These are phyloP conservation scores for Fusarium bulbicola DNA, from an alignment of 2,329 filamentous ascomycete genomes.

Conservation along the genomic window DNA sequence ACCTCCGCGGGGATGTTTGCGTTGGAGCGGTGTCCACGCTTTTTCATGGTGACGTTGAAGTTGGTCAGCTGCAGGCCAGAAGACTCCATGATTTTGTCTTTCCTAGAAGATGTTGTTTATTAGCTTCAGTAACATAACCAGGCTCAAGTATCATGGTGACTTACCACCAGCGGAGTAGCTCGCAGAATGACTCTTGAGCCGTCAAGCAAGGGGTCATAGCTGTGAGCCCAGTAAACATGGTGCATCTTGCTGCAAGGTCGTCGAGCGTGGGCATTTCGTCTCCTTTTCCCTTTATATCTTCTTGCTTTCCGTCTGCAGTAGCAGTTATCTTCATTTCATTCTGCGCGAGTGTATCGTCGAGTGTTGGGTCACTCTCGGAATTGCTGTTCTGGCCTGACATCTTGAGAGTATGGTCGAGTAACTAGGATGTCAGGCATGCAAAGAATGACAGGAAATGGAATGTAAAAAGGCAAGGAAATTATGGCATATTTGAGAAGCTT, in stretches of 20 bases:
- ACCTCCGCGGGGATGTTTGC: slow-evolving; percentile 33
- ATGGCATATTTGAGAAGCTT: not conserved
- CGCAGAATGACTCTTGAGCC: slow-evolving; percentile 44
- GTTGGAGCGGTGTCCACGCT: not conserved
- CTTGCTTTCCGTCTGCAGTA: not conserved
- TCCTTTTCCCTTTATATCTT: not conserved
- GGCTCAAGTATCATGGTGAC: not conserved
- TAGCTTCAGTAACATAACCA: not conserved
- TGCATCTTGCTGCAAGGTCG: not conserved
- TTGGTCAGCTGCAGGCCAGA: slow-evolving; percentile 33
- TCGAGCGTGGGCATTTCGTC: not conserved
- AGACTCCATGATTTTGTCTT: slow-evolving; percentile 42
- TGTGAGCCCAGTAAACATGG: not conserved
- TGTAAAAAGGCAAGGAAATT: not conserved
- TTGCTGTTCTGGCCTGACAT: not conserved
- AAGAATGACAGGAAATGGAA: not conserved
- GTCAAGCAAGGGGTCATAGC: slow-evolving; percentile 20
- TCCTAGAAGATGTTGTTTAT: slow-evolving; percentile 21
- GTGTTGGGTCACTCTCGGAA: not conserved
- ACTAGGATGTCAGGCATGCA: not conserved
- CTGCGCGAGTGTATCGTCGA: not conserved
- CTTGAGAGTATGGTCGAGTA: not conserved
- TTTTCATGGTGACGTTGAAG: slow-evolving; percentile 35
- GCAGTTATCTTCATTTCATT: no score
- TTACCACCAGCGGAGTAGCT: slow-evolving; percentile 48